Evolutionary conservation across 768 basidiomycete genomes (phyloP), one percentile per base, ranked within the genome.

Genomic region (Gelatoporia subvermispora): DNA sequence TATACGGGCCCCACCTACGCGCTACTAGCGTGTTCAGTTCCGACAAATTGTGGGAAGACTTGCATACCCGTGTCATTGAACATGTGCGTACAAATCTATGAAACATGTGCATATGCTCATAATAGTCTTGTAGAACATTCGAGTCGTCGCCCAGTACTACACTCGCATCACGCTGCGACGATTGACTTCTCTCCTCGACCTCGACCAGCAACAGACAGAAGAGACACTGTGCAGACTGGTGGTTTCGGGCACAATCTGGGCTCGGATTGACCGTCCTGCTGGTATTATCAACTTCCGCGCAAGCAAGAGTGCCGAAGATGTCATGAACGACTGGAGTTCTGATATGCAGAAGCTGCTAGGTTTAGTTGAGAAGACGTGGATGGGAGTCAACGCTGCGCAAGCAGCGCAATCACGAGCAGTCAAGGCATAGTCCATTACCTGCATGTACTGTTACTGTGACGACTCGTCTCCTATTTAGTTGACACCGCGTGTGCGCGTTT

Each of bases 281-380:
- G 94, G 93, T 3, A 79, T 97, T 47, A 81, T 99, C 48, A 85
- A 75, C 62, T 99, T 99, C 76, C 81, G 82, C 58, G 80, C 76
- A 58, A 88, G 86, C 68, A 82, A 83, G 56, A 84, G 76, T 47
- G 80, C 89, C 1, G 94, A 97, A 62, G 93, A 96, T 59, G 85
- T 93, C 4, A 86, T 99, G 85, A 98, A 98, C 62, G 91, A 92
- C 53, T 99, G 96, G 95, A 94, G 92, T 68, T 88, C 84, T 18
- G 94, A 98, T 61, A 92, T 99, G 79, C 88, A 86, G 60, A 93
- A 88, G 69, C 70, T 99, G 60, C 74, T 99, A 51, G 80, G 87
- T 16, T 68, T 96, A 36, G 89, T 93, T 13, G 96, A 99, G 72
- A 97, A 97, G 79, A 93, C 92, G n/a, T 96, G 94, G 90, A 93